Percentiles rank a stretch among this genome's conserved stretches.
phyloP scores from a whole-genome alignment of 1,284 basidiomycete genomes.

The Apiotrichum brassicae region DNA sequence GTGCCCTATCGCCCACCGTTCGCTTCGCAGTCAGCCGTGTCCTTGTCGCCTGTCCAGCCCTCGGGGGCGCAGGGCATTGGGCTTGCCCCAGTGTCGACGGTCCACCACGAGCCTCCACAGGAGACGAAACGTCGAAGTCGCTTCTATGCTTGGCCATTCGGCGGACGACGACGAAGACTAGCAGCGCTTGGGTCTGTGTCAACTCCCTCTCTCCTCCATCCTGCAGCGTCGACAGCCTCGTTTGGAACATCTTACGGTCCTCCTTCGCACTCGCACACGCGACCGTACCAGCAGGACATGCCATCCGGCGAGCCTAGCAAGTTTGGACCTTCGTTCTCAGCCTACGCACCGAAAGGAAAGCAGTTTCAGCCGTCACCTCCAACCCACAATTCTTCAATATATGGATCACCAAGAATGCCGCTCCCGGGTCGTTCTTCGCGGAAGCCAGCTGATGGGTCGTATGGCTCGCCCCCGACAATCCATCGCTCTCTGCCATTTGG shows the following conservation, averaged over 20 bases:
- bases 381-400: conserved; percentile 1
- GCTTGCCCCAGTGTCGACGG: conserved; percentile 1
- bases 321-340: not conserved
- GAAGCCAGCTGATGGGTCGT: too few species aligned
- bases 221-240: not conserved
- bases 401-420: conserved; percentile 31
- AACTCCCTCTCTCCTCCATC: conserved; percentile 5
- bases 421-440: too few species aligned
- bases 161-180: not conserved
- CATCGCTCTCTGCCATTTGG: too few species aligned
- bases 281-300: not conserved
- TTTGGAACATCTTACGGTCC: not conserved
- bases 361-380: not conserved
- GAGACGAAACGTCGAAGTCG: conserved; percentile 1
- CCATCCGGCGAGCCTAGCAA: not conserved
- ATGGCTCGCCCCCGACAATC: too few species aligned
- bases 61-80: conserved; percentile 17
- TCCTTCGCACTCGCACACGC: not conserved
- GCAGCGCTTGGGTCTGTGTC: not conserved
- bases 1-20: conserved; percentile 18
- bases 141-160: conserved; percentile 6
- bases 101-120: not conserved
- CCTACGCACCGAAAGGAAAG: not conserved
- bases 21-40: not conserved
- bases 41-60: conserved; percentile 9